Evolutionary conservation across 441 rosid genomes (phyloP).

Genomic region (Metrosideros polymorpha): DNA sequence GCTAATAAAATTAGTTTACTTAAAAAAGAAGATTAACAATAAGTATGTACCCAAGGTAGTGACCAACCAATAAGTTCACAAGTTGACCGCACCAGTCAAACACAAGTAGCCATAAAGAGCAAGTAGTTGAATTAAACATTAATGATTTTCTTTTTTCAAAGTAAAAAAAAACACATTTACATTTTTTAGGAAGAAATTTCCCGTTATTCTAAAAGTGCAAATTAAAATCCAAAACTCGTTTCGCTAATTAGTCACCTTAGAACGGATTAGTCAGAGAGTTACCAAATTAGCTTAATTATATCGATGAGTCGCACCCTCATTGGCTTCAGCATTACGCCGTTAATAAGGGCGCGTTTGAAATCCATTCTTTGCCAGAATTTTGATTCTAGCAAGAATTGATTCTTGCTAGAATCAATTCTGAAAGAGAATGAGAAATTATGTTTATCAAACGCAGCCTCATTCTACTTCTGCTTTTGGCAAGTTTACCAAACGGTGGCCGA

Average conservation of each 20-base stretch:
- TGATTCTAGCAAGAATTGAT: too few species aligned
- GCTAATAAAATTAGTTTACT: neutral
- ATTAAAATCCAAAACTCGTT: neutral
- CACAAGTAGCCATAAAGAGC: neutral
- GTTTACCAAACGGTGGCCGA: too few species aligned
- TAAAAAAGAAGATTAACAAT: neutral
- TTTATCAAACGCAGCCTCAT: too few species aligned
- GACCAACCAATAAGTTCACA: neutral
- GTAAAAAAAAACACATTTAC: neutral
- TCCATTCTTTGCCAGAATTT: too few species aligned
- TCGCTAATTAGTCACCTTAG: neutral
- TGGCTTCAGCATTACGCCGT: rapidly evolving
- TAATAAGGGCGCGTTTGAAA: too few species aligned
- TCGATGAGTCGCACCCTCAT: rapidly evolving
- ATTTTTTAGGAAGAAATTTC: neutral
- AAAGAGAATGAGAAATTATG: too few species aligned
- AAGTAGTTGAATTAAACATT: neutral
- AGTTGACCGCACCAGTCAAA: neutral
- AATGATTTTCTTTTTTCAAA: neutral
- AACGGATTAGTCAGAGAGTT: too few species aligned
- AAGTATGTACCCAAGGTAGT: neutral
- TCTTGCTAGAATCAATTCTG: too few species aligned
- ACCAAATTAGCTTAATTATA: neutral
- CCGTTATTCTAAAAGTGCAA: neutral
- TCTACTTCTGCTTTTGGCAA: too few species aligned